Evolutionary conservation across 2,329 filamentous ascomycete species (phyloP).

Genomic region (Cladosporium cucumerinum): DNA sequence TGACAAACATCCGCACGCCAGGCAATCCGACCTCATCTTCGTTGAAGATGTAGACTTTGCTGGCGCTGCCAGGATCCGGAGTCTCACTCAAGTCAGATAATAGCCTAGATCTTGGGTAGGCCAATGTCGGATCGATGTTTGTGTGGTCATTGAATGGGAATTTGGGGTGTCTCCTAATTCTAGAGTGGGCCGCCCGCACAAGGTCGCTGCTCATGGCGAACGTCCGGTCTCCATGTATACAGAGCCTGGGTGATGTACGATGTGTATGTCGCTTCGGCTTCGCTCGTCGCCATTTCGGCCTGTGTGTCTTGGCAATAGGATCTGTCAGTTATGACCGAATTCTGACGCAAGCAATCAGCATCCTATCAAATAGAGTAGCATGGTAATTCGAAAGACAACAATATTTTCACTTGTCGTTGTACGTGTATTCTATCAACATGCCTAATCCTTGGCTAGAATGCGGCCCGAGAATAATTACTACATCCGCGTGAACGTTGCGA

Average conservation of each 20-base stretch:
- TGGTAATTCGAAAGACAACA: neutral
- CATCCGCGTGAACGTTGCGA: neutral
- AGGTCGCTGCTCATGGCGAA: neutral
- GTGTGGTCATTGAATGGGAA: neutral
- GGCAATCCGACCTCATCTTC: neutral
- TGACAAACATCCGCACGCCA: conserved; percentile 3
- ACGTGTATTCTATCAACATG: neutral
- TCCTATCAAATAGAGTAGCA: neutral
- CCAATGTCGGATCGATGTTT: neutral
- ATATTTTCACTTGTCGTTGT: neutral
- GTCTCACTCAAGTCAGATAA: neutral
- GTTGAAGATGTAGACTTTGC: neutral
- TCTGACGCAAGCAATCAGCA: neutral
- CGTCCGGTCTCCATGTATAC: neutral
- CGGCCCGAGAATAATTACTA: neutral
- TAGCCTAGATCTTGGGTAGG: neutral
- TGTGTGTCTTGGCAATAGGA: neutral
- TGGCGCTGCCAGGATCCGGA: neutral
- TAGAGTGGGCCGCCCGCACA: neutral
- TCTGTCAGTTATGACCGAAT: neutral
- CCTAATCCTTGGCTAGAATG: neutral
- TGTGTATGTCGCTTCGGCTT: neutral
- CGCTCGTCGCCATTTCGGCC: neutral
- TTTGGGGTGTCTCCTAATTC: neutral
- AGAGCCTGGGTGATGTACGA: neutral